phyloP scores from a whole-genome alignment of 805 yeast species.

The Pichia insulana region DNA sequence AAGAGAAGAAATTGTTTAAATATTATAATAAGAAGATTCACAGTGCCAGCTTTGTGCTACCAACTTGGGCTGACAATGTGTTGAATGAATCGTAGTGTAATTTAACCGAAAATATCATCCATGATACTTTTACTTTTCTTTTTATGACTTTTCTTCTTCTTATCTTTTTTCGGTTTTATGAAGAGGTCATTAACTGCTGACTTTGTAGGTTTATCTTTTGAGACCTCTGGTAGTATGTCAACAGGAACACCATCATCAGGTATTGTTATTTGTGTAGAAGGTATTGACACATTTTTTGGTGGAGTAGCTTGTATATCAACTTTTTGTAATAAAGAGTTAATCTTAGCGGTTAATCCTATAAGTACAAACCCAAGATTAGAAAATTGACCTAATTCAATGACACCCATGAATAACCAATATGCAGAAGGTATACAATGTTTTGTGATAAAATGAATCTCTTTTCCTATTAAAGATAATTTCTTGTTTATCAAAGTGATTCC shows the following conservation, averaged over 20 bases:
- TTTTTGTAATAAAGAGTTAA: constrained; percentile 21
- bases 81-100: constrained; percentile 13
- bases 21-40: constrained; percentile 67
- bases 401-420: constrained; percentile 54
- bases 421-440: constrained; percentile 36
- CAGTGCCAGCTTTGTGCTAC: constrained; percentile 64
- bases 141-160: constrained; percentile 29
- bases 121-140: constrained; percentile 49
- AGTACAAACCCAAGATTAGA: constrained; percentile 63
- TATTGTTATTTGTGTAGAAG: too few species aligned
- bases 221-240: too few species aligned
- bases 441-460: constrained; percentile 24
- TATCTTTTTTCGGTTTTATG: neutral
- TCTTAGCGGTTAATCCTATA: constrained; percentile 45
- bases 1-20: constrained; percentile 42
- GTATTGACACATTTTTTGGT: too few species aligned
- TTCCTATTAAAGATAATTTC: neutral
- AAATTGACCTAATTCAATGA: constrained; percentile 71
- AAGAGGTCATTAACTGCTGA: constrained; percentile 10
- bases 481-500: neutral
- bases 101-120: constrained; percentile 62
- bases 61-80: constrained; percentile 57
- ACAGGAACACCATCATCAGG: too few species aligned
- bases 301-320: neutral
- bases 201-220: too few species aligned